Evolutionary conservation across 225 moss, liverwort and hornwort genomes (phyloP).

Genomic region (Sphagnum tenellum): DNA sequence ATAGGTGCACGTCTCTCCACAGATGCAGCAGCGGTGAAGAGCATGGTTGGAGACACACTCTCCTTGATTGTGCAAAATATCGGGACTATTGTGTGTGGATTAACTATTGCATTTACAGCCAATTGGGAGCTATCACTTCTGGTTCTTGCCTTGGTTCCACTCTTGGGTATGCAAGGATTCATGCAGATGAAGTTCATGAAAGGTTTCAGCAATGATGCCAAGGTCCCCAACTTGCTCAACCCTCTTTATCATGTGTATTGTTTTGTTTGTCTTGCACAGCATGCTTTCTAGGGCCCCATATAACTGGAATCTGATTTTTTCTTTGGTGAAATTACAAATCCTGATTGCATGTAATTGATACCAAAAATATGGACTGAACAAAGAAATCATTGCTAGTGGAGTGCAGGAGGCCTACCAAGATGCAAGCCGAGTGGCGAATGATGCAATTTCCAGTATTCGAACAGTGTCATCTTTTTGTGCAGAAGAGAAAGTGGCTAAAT

Average conservation of each 20-base stretch:
- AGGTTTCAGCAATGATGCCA: slow-evolving; percentile 71
- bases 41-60: slow-evolving; percentile 76
- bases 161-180: slow-evolving; percentile 61
- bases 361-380: background rate
- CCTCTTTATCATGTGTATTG: background rate
- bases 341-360: background rate
- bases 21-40: slow-evolving; percentile 77
- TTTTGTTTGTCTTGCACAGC: background rate
- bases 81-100: slow-evolving; percentile 46
- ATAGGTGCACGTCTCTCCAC: slow-evolving; percentile 76
- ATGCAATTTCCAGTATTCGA: slow-evolving; percentile 56
- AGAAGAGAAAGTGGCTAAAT: slow-evolving; percentile 36
- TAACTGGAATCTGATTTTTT: background rate
- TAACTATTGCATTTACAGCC: slow-evolving; percentile 64
- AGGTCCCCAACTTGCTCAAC: slow-evolving; percentile 31
- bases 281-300: background rate
- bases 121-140: slow-evolving; percentile 79
- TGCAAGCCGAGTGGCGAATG: slow-evolving; percentile 55
- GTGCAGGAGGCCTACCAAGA: slow-evolving; percentile 44
- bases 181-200: slow-evolving; percentile 60
- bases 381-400: background rate
- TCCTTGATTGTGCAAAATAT: slow-evolving; percentile 55
- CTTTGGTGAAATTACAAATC: background rate
- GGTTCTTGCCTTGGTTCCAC: slow-evolving; percentile 67
- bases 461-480: slow-evolving; percentile 59